Percentiles rank a stretch among this genome's conserved stretches.
Evolutionary conservation across 352 stramenopile genomes (phyloP).

Genomic region (Pseudoperonospora humuli): DNA sequence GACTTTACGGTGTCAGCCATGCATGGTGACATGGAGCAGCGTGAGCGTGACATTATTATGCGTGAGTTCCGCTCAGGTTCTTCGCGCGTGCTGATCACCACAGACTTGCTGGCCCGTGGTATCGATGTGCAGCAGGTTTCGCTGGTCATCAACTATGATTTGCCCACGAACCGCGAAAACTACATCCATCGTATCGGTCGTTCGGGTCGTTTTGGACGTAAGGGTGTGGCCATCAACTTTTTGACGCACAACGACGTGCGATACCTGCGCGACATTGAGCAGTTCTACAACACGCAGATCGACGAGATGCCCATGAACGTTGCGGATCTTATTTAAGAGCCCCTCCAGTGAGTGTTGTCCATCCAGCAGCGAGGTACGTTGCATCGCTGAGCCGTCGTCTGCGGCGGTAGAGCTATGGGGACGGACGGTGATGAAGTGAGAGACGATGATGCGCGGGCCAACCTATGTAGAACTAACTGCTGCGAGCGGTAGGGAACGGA

Average conservation of each 20-base stretch:
- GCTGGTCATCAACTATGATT: conserved; percentile 99
- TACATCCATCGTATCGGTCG: conserved; percentile 99
- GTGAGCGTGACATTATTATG: conserved; percentile 99
- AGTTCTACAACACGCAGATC: conserved; percentile 99
- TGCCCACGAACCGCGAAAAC: conserved; percentile 99
- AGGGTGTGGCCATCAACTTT: conserved; percentile 99
- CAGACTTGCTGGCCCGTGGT: conserved; percentile 97
- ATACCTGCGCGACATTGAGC: conserved; percentile 99
- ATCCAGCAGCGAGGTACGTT: conserved; percentile 8
- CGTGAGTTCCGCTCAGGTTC: conserved; percentile 98
- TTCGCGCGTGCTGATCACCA: conserved; percentile 99
- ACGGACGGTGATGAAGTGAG: conserved; percentile 26
- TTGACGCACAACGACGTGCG: conserved; percentile 97
- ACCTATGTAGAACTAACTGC: conserved; percentile 31
- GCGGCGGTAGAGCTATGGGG: conserved; percentile 3
- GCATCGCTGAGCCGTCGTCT: conserved; percentile 3
- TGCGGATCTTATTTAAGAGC: conserved; percentile 96
- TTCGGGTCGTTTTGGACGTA: conserved; percentile 98
- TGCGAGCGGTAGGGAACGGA: conserved; percentile 30
- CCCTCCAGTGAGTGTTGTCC: conserved; percentile 18
- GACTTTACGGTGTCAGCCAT: conserved; percentile 99
- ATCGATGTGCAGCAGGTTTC: conserved; percentile 99
- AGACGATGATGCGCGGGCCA: conserved; percentile 21
- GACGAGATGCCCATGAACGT: conserved; percentile 99
- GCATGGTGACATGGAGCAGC: conserved; percentile 99